phyloP scores from a whole-genome alignment of 441 rosid genomes.

The Arabidopsis lyrata region DNA sequence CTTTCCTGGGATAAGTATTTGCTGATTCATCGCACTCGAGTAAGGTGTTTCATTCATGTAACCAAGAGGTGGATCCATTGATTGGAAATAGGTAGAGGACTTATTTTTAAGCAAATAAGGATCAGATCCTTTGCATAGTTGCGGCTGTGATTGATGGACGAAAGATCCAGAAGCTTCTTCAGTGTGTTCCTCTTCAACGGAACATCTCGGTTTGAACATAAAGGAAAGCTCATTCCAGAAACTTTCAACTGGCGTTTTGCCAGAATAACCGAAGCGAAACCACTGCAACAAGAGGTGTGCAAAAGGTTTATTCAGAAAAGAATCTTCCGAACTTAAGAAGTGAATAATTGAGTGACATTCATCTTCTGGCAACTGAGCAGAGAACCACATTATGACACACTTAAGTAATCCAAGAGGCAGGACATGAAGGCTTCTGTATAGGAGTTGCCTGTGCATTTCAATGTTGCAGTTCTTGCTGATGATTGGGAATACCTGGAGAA shows the following conservation, averaged over 20 bases:
- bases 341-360: conserved; percentile 61
- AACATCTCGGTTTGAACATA: conserved; percentile 55
- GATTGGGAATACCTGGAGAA: conserved; percentile 63
- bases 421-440: conserved; percentile 62
- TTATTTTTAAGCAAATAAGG: conserved; percentile 39
- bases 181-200: conserved; percentile 43
- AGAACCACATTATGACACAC: conserved; percentile 75
- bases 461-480: conserved; percentile 56
- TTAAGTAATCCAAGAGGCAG: conserved; percentile 81
- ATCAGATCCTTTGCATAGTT: conserved; percentile 16
- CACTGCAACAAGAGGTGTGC: conserved; percentile 66
- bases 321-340: conserved; percentile 50
- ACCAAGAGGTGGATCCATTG: conserved; percentile 38
- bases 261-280: conserved; percentile 66
- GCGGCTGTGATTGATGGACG: conserved; percentile 29
- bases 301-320: conserved; percentile 51
- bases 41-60: conserved; percentile 52
- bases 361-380: conserved; percentile 66
- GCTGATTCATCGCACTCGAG: conserved; percentile 59
- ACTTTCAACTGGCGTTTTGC: conserved; percentile 58
- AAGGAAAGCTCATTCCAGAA: conserved; percentile 62
- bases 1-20: conserved; percentile 51
- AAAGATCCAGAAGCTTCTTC: conserved; percentile 51
- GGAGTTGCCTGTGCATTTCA: conserved; percentile 66
- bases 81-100: conserved; percentile 37